A percentile compares a stretch with the other conserved stretches of the same genome.
Conservation (phyloP, 2,329 filamentous ascomycete genomes). For the Fusarium albosuccineum region DNA sequence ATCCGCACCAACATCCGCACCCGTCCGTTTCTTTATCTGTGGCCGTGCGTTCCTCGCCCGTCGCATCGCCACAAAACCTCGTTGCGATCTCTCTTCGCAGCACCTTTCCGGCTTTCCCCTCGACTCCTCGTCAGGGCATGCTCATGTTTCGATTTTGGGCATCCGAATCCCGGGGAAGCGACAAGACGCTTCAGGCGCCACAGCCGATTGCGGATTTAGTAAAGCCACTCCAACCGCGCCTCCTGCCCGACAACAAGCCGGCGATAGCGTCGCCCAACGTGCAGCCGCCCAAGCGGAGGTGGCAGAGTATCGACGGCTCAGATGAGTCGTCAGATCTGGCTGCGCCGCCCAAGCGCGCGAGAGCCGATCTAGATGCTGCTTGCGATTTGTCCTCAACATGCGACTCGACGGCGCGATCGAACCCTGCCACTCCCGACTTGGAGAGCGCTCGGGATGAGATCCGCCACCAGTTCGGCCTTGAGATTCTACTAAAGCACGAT, state of each 20-base stretch:
- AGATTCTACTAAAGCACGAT: conserved; percentile 93
- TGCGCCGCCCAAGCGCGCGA: conserved; percentile 59
- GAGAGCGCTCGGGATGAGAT: conserved; percentile 77
- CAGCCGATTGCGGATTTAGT: conserved; percentile 54
- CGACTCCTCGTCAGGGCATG: conserved; percentile 52
- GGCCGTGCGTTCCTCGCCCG: conserved; percentile 28
- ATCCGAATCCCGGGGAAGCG: conserved; percentile 69
- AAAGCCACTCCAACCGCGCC: conserved; percentile 50
- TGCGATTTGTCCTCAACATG: conserved; percentile 37
- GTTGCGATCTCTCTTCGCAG: conserved; percentile 37
- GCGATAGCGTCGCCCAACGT: conserved; percentile 44
- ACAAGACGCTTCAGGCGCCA: conserved; percentile 61
- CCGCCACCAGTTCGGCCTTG: conserved; percentile 88
- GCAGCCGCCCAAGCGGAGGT: conserved; percentile 57
- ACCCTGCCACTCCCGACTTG: conserved; percentile 50
- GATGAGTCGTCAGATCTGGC: conserved; percentile 43
- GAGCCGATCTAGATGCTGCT: conserved; percentile 49
- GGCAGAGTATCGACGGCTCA: conserved; percentile 51
- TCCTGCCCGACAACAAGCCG: conserved; percentile 43
- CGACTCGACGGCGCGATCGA: conserved; percentile 38
- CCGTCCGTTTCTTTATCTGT: conserved; percentile 6
- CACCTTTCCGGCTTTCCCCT: conserved; percentile 18
- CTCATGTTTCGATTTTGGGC: conserved; percentile 74
- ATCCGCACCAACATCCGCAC: conserved; percentile 31
- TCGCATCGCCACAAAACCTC: conserved; percentile 37